Base-by-base conservation (phyloP, 1,284 basidiomycete genomes). In the Stygiomarasmius scandens region DNA sequence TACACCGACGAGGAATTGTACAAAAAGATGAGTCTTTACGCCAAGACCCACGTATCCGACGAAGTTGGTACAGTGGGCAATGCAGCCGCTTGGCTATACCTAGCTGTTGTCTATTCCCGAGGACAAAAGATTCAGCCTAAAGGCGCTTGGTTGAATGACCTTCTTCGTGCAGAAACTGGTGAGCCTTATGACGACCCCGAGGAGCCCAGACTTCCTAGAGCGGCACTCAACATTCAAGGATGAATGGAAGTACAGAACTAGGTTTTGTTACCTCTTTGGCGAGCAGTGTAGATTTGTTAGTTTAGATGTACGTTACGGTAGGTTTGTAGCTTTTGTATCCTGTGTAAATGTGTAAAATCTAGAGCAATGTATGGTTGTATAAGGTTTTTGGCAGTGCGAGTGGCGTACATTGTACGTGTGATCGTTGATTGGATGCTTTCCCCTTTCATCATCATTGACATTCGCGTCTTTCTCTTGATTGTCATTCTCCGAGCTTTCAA, bases 1-100 rank as follows among this genome's bases (percentile, higher is more conserved):
- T 86, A 85, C 78, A 89, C 86, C 58, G 85, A 94, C 69, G 82
- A 86, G 58, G 80, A 69, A 12, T 73, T 90, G 52, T 87, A 87
- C 76, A 74, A 78, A 60, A 65, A 69, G 49, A 82, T 92, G 78
- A 85, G 83, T 75, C 73, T 84, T 64, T 91, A 85, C 66, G 89
- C 89, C 36, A 80, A 75, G 64, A 85, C 82, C 29, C 87, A 90
- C 68, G 90, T 92, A 48, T 87, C 85, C 47, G 90, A 92, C 69
- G 90, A 92, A 71, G 90, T 92, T 45, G 76, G 85, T 62, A 92
- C 90, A 2, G 87, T 92, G 49, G 90, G 90, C 23, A 92, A 92
- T 67, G 83, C 89, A 25, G 86, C 87, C 48, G 84, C 87, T 36
- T 92, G 90, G 90, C 70, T 92, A 72, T 92, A 92, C 72, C 80